A percentile compares a stretch with the other conserved stretches of the same genome.
Evolutionary conservation across 2,329 filamentous ascomycete genomes (phyloP).

Genomic region (Cladobotryum mycophilum): DNA sequence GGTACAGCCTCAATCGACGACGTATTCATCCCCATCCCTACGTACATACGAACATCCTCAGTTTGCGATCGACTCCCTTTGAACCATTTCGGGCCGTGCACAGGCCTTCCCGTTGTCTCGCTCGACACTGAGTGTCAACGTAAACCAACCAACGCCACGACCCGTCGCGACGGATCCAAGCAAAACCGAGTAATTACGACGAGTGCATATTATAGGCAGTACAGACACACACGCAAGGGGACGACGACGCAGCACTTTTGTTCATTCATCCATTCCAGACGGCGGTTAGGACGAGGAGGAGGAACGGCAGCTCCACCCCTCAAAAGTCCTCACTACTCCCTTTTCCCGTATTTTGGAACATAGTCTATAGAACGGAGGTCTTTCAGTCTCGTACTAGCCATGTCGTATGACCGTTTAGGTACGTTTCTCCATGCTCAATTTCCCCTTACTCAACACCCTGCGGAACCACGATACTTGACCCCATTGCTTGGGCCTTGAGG

Average conservation of each 20-base stretch:
- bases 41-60: no score
- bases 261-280: background rate
- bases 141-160: background rate
- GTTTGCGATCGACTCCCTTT: background rate
- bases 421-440: constrained; percentile 34
- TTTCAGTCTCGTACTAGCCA: constrained; percentile 30
- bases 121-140: background rate
- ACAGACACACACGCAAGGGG: background rate
- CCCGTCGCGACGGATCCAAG: background rate
- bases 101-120: constrained; percentile 9
- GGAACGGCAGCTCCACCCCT: background rate
- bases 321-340: background rate
- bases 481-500: constrained; percentile 8
- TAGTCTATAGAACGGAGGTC: background rate
- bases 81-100: constrained; percentile 2
- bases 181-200: background rate
- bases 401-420: constrained; percentile 72
- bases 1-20: no score
- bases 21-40: no score
- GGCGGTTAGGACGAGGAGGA: background rate
- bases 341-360: background rate
- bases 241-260: background rate
- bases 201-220: background rate
- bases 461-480: constrained; percentile 13
- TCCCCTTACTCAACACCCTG: constrained; percentile 13